Conservation (phyloP, 495 filamentous ascomycete genomes). For the Neurospora terricola region DNA sequence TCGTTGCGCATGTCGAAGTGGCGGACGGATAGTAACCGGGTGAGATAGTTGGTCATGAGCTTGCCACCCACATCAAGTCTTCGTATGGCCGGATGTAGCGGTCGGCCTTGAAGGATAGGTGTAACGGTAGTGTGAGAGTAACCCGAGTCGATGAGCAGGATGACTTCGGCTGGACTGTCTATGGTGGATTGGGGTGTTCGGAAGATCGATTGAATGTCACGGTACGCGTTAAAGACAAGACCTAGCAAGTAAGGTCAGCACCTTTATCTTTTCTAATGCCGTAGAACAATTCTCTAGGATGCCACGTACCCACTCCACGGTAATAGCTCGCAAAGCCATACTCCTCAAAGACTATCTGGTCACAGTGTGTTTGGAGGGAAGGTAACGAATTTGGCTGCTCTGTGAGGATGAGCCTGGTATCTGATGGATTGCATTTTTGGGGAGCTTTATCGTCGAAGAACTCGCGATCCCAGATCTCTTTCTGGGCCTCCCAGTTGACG, state of each 20-base stretch:
- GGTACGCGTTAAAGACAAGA: slow-evolving; percentile 73
- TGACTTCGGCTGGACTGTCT: slow-evolving; percentile 59
- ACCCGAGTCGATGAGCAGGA: slow-evolving; percentile 81
- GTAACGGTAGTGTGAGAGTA: slow-evolving; percentile 93
- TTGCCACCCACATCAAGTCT: slow-evolving; percentile 89
- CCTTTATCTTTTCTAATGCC: not conserved
- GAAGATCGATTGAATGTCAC: slow-evolving; percentile 60
- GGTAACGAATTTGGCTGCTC: slow-evolving; percentile 86
- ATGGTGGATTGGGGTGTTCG: slow-evolving; percentile 34
- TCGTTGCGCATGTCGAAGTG: slow-evolving; percentile 95
- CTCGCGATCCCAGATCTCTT: slow-evolving; percentile 88
- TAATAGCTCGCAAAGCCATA: slow-evolving; percentile 88
- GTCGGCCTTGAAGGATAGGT: slow-evolving; percentile 69
- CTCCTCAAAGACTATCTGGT: slow-evolving; percentile 96
- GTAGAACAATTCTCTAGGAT: not conserved
- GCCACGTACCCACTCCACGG: slow-evolving; percentile 55
- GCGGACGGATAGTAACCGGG: slow-evolving; percentile 77
- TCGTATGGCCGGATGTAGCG: slow-evolving; percentile 72
- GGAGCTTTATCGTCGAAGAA: slow-evolving; percentile 70
- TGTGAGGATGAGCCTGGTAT: slow-evolving; percentile 72
- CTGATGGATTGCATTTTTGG: slow-evolving; percentile 60
- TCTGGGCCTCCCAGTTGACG: slow-evolving; percentile 94
- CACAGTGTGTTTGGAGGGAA: slow-evolving; percentile 74
- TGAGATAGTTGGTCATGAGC: slow-evolving; percentile 88
- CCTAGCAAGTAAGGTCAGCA: slow-evolving; percentile 17